phyloP scores from a whole-genome alignment of 83 land plant species.

The Thuja plicata region DNA sequence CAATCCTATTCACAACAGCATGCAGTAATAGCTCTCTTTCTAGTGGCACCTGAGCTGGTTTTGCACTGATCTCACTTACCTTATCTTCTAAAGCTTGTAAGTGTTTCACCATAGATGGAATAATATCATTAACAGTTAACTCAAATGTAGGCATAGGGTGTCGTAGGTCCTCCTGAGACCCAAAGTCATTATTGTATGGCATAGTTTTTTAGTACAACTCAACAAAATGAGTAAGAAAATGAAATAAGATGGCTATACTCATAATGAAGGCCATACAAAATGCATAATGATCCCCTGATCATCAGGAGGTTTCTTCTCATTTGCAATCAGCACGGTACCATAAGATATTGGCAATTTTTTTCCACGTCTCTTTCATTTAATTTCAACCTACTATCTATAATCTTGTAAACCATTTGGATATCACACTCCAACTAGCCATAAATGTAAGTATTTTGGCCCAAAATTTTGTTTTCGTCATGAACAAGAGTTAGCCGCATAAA shows the following conservation, averaged over 20 bases:
- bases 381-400: too few relatives aligned
- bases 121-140: conserved; percentile 23
- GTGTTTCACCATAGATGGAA: conserved; percentile 31
- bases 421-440: too few relatives aligned
- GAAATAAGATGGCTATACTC: conserved; percentile 51
- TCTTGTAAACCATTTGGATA: too few relatives aligned
- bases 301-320: conserved; percentile 26
- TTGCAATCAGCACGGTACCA: conserved; percentile 3
- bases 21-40: conserved; percentile 66
- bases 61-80: conserved; percentile 29
- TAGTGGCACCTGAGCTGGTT: conserved; percentile 47
- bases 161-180: conserved; percentile 27
- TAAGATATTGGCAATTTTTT: too few relatives aligned
- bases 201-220: conserved; percentile 20
- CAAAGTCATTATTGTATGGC: conserved; percentile 7
- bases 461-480: too few relatives aligned
- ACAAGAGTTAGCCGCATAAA: too few relatives aligned
- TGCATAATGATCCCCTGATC: conserved; percentile 28
- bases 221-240: conserved; percentile 23
- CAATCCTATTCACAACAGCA: conserved; percentile 42
- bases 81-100: conserved; percentile 52
- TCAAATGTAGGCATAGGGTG: conserved; percentile 27
- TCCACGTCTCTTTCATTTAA: too few relatives aligned
- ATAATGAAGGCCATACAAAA: conserved; percentile 57
- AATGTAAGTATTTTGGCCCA: too few relatives aligned